phyloP scores from a whole-genome alignment of 768 basidiomycete genomes.

The Trametes elegans region DNA sequence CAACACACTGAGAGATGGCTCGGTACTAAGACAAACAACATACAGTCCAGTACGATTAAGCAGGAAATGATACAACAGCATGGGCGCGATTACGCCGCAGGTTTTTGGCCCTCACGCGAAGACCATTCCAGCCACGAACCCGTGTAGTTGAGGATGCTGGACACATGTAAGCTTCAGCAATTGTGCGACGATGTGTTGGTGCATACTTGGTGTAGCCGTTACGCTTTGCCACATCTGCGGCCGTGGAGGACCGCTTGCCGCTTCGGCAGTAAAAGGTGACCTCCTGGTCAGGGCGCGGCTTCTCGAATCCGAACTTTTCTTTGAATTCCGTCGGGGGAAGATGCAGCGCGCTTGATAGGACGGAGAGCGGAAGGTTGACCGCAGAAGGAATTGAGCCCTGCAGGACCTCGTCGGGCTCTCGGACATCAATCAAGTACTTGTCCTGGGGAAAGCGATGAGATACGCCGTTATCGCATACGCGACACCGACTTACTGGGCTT shows the following conservation, averaged over 20 bases:
- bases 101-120: conserved; percentile 29
- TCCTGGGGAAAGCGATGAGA: conserved; percentile 42
- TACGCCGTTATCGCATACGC: neutral
- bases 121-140: conserved; percentile 58
- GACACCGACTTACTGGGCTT: conserved; percentile 45
- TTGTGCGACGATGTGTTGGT: neutral
- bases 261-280: conserved; percentile 90
- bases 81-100: neutral
- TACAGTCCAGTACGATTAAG: neutral
- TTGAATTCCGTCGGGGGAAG: conserved; percentile 55
- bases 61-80: neutral
- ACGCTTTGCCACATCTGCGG: conserved; percentile 76
- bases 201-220: conserved; percentile 81
- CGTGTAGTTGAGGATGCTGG: conserved; percentile 46
- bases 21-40: neutral
- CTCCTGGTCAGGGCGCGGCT: conserved; percentile 68
- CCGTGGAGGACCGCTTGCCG: conserved; percentile 78
- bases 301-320: conserved; percentile 67
- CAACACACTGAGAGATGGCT: neutral
- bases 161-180: neutral
- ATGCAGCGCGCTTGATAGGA: conserved; percentile 66
- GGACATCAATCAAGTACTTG: conserved; percentile 81
- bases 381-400: conserved; percentile 92
- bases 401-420: conserved; percentile 87
- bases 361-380: conserved; percentile 84